These are phyloP conservation scores for Neoarthrinium moseri DNA, from an alignment of 2,329 filamentous ascomycete genomes.

Conservation along the genomic window DNA sequence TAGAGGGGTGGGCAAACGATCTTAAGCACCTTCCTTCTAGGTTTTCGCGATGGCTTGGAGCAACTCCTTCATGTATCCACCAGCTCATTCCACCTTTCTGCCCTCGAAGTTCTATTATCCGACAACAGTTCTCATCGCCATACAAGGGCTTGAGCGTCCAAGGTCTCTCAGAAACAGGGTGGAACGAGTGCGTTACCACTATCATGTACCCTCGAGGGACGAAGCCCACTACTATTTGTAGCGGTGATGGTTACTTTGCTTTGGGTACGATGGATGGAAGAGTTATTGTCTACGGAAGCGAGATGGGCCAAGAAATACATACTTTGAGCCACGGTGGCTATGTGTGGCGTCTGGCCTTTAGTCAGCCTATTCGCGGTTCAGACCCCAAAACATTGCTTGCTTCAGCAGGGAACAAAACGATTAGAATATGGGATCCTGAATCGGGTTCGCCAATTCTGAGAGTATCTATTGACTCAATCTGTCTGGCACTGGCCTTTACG, in stretches of 20 bases:
- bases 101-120: slow-evolving; percentile 7
- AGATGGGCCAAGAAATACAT: neutral
- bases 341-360: neutral
- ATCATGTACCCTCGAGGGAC: neutral
- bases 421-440: slow-evolving; percentile 11
- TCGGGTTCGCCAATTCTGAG: slow-evolving; percentile 6
- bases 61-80: slow-evolving; percentile 6
- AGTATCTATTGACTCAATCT: slow-evolving; percentile 13
- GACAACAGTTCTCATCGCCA: slow-evolving; percentile 2
- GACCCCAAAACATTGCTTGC: neutral
- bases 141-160: neutral
- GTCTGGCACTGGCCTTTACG: slow-evolving; percentile 13
- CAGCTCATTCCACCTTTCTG: slow-evolving; percentile 12
- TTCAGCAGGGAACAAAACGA: neutral
- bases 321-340: neutral
- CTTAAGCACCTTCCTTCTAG: slow-evolving; percentile 10
- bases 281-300: neutral
- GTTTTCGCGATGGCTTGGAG: slow-evolving; percentile 4
- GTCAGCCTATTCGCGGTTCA: too few relatives aligned
- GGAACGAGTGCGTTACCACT: slow-evolving; percentile 11
- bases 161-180: slow-evolving; percentile 1
- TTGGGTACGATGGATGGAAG: neutral
- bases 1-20: slow-evolving; percentile 11
- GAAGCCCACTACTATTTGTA: neutral
- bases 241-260: neutral